Conservation (phyloP, 352 stramenopile species). For the Pythium sukuiense region DNA sequence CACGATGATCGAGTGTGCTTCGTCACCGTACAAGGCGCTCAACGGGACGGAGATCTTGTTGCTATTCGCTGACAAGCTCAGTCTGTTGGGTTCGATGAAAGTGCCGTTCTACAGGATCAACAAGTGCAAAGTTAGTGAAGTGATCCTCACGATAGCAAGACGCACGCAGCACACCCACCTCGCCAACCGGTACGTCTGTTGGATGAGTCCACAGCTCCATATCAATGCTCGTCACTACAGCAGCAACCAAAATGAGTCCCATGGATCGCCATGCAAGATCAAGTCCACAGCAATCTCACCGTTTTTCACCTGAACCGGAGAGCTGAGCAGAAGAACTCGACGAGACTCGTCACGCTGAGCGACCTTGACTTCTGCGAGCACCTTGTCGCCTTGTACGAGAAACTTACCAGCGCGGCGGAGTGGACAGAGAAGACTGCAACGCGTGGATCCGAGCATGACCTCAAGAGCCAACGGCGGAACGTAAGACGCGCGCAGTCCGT, state of each 20-base stretch:
- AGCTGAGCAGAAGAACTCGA: conserved; percentile 80
- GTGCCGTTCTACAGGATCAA: conserved; percentile 32
- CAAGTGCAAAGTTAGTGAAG: not conserved
- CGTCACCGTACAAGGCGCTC: conserved; percentile 74
- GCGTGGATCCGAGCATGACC: conserved; percentile 68
- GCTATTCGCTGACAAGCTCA: conserved; percentile 53
- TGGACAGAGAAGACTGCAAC: conserved; percentile 79
- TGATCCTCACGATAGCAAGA: not conserved
- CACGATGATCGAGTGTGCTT: conserved; percentile 82
- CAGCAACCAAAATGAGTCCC: not conserved
- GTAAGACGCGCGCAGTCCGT: conserved; percentile 77
- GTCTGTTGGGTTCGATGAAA: conserved; percentile 40
- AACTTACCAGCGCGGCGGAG: conserved; percentile 86
- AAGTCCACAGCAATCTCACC: conserved; percentile 31
- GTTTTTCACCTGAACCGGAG: conserved; percentile 89
- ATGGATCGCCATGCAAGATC: not conserved
- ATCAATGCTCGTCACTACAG: conserved; percentile 67
- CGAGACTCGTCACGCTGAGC: conserved; percentile 84
- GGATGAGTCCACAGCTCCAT: conserved; percentile 82
- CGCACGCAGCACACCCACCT: conserved; percentile 33
- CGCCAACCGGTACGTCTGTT: conserved; percentile 44
- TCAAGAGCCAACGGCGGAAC: conserved; percentile 84
- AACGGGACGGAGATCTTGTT: conserved; percentile 87
- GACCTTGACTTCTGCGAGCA: conserved; percentile 88
- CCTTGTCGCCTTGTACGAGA: conserved; percentile 82